A percentile compares a stretch with the other conserved stretches of the same genome.
phyloP scores from a whole-genome alignment of 2,329 filamentous ascomycete genomes.

The Microsporum ferrugineum region DNA sequence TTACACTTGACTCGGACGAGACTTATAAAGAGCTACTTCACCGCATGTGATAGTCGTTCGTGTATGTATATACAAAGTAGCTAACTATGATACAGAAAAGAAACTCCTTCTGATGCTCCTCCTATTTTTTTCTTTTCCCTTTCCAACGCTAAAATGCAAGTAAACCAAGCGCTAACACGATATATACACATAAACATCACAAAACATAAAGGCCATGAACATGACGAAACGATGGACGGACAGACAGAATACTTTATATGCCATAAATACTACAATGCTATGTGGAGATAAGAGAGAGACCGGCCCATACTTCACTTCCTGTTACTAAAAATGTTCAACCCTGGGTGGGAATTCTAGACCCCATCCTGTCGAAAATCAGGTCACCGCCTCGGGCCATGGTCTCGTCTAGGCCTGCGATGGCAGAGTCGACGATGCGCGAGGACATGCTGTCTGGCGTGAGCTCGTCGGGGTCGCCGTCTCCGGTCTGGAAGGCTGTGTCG shows the following conservation, averaged over 20 bases:
- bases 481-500: slow-evolving; percentile 29
- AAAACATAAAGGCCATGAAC: background rate
- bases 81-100: background rate
- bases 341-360: slow-evolving; percentile 23
- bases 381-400: slow-evolving; percentile 28
- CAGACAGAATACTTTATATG: background rate
- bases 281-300: background rate
- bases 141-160: background rate
- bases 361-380: slow-evolving; percentile 34
- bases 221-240: background rate
- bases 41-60: too few species aligned
- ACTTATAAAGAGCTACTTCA: too few species aligned
- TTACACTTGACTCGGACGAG: too few species aligned
- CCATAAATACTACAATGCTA: background rate
- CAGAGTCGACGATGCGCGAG: slow-evolving; percentile 36
- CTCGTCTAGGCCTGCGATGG: slow-evolving; percentile 32
- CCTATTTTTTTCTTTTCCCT: background rate
- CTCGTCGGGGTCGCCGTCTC: slow-evolving; percentile 31
- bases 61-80: too few species aligned
- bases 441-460: slow-evolving; percentile 40
- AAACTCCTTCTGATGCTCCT: background rate
- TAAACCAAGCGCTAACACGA: background rate
- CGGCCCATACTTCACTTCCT: background rate
- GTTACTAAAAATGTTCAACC: background rate
- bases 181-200: background rate